Conservation (phyloP, 2,329 filamentous ascomycete genomes). For the Aureobasidium sp. region DNA sequence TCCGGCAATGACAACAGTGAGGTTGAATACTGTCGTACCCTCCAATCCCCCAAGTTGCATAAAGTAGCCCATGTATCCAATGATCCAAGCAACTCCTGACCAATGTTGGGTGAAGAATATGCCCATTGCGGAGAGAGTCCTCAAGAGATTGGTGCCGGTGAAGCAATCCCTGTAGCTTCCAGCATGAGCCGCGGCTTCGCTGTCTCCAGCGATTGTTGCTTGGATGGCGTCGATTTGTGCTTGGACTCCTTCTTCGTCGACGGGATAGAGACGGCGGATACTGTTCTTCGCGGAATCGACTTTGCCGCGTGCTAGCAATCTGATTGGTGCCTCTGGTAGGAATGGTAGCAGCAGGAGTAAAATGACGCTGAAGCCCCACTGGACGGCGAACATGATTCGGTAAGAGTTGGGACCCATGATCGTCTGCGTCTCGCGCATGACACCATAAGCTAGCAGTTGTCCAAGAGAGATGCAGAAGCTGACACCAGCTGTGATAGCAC, state of each 20-base stretch:
- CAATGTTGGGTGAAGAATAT: not conserved
- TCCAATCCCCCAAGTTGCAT: not conserved
- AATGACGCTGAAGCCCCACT: not conserved
- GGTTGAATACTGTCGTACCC: not conserved
- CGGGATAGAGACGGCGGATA: not conserved
- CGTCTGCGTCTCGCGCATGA: not conserved
- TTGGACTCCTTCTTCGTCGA: too few species aligned
- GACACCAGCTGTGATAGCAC: not conserved
- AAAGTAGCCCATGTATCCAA: not conserved
- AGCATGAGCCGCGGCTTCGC: too few species aligned
- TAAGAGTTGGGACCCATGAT: not conserved
- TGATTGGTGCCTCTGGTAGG: not conserved
- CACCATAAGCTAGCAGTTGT: not conserved
- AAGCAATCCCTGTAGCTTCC: not conserved
- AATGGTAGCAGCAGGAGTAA: not conserved
- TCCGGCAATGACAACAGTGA: not conserved
- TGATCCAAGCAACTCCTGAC: not conserved
- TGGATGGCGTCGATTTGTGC: too few species aligned
- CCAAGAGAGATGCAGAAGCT: not conserved
- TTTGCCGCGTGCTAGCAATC: not conserved
- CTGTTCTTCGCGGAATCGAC: not conserved
- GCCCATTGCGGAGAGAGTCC: not conserved
- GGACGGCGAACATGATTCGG: not conserved
- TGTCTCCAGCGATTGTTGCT: too few species aligned
- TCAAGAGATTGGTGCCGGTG: not conserved